Percentiles rank a stretch among this genome's conserved stretches.
Conservation (phyloP, 2,329 filamentous ascomycete species). For the Claviceps pusilla region DNA sequence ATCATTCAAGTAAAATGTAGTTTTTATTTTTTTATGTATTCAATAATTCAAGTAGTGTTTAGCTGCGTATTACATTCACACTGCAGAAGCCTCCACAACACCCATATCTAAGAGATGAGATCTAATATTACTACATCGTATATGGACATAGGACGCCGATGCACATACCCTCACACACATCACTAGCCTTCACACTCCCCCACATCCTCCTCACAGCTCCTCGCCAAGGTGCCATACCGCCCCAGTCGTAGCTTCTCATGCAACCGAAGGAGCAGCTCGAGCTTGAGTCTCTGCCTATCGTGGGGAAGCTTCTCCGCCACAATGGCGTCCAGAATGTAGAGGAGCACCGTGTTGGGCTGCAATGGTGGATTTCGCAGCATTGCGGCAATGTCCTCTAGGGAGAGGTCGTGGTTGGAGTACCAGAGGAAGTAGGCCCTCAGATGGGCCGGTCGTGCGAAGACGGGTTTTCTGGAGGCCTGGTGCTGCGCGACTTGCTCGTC, state of each 20-base stretch:
- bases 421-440: conserved; percentile 51
- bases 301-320: conserved; percentile 34
- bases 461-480: conserved; percentile 14
- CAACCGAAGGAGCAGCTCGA: conserved; percentile 27
- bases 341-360: conserved; percentile 36
- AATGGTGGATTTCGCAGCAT: conserved; percentile 48
- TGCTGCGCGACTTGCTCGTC: conserved; percentile 25
- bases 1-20: no score
- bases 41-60: no score
- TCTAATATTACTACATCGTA: no score
- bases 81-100: no score
- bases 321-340: conserved; percentile 45
- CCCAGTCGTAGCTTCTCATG: conserved; percentile 7
- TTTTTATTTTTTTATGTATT: no score
- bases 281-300: conserved; percentile 27
- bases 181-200: not conserved
- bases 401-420: conserved; percentile 36
- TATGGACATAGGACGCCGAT: not conserved
- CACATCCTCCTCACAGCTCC: conserved; percentile 7
- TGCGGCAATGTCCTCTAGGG: conserved; percentile 32
- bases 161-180: not conserved
- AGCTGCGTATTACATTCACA: not conserved
- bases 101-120: no score
- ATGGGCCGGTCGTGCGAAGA: conserved; percentile 15
- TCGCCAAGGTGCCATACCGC: conserved; percentile 16